A percentile compares a stretch with the other conserved stretches of the same genome.
Evolutionary conservation across 1,284 basidiomycete genomes (phyloP).

Genomic region (Cystobasidium slooffiae): DNA sequence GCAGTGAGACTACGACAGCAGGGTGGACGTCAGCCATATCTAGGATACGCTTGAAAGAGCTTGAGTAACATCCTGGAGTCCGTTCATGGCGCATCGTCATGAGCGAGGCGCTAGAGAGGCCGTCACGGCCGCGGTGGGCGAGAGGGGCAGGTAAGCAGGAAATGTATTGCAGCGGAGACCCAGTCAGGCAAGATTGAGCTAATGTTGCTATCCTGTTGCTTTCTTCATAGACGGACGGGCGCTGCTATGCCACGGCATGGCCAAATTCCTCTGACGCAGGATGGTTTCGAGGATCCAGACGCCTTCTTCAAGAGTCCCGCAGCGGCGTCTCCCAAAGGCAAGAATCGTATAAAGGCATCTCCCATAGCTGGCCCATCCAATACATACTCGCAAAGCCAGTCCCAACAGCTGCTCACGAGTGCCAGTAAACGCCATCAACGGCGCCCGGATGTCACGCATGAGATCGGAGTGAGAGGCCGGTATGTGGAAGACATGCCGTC

Average conservation of each 20-base stretch:
- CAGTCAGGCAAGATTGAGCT: no score
- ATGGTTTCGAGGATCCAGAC: constrained; percentile 42
- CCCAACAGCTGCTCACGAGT: constrained; percentile 16
- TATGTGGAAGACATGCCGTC: background rate
- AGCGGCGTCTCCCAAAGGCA: constrained; percentile 23
- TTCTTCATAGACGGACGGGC: constrained; percentile 32
- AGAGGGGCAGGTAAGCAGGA: constrained; percentile 19
- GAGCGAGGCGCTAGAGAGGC: constrained; percentile 23
- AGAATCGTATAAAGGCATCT: background rate
- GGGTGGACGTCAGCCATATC: background rate
- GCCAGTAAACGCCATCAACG: constrained; percentile 28
- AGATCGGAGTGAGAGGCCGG: constrained; percentile 38
- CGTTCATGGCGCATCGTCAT: constrained; percentile 16
- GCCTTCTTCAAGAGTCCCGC: constrained; percentile 43
- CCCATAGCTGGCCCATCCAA: background rate
- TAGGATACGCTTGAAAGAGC: background rate
- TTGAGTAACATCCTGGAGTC: background rate
- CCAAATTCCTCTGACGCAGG: constrained; percentile 41
- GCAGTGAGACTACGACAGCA: background rate
- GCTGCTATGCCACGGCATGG: constrained; percentile 35
- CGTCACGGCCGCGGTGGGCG: constrained; percentile 26
- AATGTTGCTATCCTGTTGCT: background rate
- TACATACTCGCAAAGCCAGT: constrained; percentile 14
- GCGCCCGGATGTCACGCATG: constrained; percentile 35
- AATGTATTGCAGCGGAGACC: background rate